Percentiles rank a stretch among this genome's conserved stretches.
Conservation (phyloP, 208 protist genomes). For the Naegleria gruberi region DNA sequence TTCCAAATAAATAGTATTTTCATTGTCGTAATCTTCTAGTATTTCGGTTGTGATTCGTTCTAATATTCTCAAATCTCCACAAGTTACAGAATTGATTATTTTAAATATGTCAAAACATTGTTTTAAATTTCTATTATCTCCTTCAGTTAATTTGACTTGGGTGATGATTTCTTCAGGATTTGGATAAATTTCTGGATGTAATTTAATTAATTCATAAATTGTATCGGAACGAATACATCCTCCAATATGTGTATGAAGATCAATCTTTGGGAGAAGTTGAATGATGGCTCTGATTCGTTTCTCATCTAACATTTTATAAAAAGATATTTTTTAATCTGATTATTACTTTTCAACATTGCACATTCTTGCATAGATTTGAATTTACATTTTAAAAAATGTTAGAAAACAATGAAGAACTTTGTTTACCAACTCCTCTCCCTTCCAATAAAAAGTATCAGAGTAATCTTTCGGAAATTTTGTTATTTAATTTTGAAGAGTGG, state of each 20-base stretch:
- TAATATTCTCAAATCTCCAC: slow-evolving; percentile 48
- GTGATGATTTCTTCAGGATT: neutral
- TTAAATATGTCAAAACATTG: slow-evolving; percentile 28
- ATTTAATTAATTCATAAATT: slow-evolving; percentile 30
- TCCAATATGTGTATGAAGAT: slow-evolving; percentile 37
- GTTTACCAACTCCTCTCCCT: too few species aligned
- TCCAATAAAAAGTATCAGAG: too few species aligned
- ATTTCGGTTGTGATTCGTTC: slow-evolving; percentile 66
- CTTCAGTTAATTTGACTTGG: neutral
- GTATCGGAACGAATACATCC: slow-evolving; percentile 28
- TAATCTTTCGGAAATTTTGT: too few species aligned
- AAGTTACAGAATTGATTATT: slow-evolving; percentile 15
- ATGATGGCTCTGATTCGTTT: neutral
- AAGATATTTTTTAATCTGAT: too few species aligned
- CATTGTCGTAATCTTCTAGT: slow-evolving; percentile 53
- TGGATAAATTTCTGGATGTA: slow-evolving; percentile 17
- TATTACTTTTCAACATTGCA: too few species aligned
- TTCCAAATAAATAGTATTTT: slow-evolving; percentile 59
- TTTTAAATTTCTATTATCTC: slow-evolving; percentile 10
- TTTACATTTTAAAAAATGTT: too few species aligned
- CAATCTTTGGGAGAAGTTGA: slow-evolving; percentile 29
- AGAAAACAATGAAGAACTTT: too few species aligned
- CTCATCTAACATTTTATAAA: too few species aligned
- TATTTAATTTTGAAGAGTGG: too few species aligned
- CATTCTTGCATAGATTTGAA: too few species aligned